A percentile compares a stretch with the other conserved stretches of the same genome.
These are phyloP conservation scores for Avena sativa DNA, from an alignment of 176 grass and related monocot genomes.

Conservation along the genomic window DNA sequence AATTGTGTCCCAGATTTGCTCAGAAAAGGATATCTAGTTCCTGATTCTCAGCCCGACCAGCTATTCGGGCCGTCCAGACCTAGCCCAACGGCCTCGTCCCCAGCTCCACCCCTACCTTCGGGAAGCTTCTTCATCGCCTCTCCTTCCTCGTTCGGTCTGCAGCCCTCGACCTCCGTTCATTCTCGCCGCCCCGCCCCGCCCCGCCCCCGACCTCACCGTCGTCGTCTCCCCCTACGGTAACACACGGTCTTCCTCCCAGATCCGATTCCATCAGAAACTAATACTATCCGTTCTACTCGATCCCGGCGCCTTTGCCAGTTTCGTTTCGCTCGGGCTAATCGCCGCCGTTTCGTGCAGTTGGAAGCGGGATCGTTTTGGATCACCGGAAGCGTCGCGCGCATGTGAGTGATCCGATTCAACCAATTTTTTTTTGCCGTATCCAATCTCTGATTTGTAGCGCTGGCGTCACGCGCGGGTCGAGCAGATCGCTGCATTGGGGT, in stretches of 20 bases:
- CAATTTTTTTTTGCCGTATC: background rate
- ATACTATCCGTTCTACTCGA: background rate
- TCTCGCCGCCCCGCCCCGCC: constrained; percentile 17
- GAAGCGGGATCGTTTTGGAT: constrained; percentile 29
- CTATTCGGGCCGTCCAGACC: background rate
- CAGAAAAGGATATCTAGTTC: no score
- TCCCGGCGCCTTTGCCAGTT: background rate
- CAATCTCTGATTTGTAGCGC: background rate
- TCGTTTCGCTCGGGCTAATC: background rate
- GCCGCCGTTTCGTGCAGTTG: constrained; percentile 21
- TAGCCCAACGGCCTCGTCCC: constrained; percentile 14
- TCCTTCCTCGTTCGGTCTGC: background rate
- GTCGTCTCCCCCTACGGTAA: constrained; percentile 17
- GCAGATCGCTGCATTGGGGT: background rate
- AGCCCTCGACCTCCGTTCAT: background rate
- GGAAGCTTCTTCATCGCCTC: constrained; percentile 39
- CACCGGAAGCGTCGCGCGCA: constrained; percentile 34
- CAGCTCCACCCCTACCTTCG: background rate
- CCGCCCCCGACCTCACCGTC: background rate
- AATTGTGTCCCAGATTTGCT: no score
- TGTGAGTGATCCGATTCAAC: constrained; percentile 50
- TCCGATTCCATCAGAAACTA: background rate
- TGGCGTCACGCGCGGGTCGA: background rate
- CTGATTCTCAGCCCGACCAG: no score
- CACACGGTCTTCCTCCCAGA: constrained; percentile 21